Conservation (phyloP, 306 rosid genomes). For the cucumber (Cucumis sativus) region DNA sequence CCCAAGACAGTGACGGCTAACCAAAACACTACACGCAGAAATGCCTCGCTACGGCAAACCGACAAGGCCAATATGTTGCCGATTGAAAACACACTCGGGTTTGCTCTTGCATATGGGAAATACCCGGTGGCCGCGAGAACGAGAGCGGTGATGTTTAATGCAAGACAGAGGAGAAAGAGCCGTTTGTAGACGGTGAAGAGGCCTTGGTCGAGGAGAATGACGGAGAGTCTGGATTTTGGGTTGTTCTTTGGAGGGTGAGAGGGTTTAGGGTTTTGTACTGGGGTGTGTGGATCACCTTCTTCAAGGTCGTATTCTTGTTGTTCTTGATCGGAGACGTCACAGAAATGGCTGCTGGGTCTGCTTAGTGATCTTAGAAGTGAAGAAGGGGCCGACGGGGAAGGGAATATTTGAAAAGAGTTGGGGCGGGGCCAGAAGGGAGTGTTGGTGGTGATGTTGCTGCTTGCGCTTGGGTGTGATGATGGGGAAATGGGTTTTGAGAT, state of each 20-base stretch:
- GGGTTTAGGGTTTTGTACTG: neutral
- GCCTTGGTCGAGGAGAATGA: conserved; percentile 54
- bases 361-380: conserved; percentile 14
- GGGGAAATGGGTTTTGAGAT: neutral
- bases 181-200: conserved; percentile 37
- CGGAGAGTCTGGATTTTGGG: conserved; percentile 25
- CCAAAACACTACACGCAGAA: conserved; percentile 34
- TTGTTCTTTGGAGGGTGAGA: neutral
- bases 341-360: conserved; percentile 35
- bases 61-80: conserved; percentile 46
- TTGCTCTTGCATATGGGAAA: conserved; percentile 31
- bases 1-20: conserved; percentile 35
- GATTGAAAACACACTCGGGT: conserved; percentile 43
- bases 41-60: conserved; percentile 47
- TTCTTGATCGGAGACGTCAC: conserved; percentile 18
- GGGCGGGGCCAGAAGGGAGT: conserved; percentile 3
- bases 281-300: conserved; percentile 11
- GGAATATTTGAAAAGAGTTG: conserved; percentile 14
- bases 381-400: conserved; percentile 1
- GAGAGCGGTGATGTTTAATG: conserved; percentile 30
- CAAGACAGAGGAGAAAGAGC: conserved; percentile 15
- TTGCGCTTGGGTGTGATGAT: neutral
- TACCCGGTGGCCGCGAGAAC: conserved; percentile 32
- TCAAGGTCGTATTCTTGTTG: neutral
- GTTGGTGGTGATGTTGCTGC: neutral